These are phyloP conservation scores for Termitomyces sp. DNA, from an alignment of 768 basidiomycete species.

Conservation along the genomic window DNA sequence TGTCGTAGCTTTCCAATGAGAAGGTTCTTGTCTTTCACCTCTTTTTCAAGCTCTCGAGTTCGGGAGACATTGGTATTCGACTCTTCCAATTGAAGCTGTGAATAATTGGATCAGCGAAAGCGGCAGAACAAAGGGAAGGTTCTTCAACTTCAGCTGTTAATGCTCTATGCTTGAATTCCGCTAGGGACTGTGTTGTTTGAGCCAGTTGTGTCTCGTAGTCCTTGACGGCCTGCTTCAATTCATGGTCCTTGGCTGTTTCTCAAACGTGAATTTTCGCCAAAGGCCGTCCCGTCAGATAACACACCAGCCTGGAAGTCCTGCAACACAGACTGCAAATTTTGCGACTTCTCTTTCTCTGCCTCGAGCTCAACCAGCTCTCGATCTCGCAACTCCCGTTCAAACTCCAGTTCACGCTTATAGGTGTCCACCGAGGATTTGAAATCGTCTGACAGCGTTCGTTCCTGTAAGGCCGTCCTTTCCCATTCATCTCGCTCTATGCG, in stretches of 20 bases:
- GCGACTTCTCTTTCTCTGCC: conserved; percentile 65
- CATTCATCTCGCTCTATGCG: conserved; percentile 71
- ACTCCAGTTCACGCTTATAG: conserved; percentile 60
- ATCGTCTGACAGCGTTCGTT: conserved; percentile 70
- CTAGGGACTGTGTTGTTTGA: conserved; percentile 67
- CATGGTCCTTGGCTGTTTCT: conserved; percentile 77
- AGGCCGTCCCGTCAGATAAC: conserved; percentile 20
- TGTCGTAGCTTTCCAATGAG: conserved; percentile 93
- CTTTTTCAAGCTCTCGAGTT: conserved; percentile 75
- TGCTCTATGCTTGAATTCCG: conserved; percentile 89
- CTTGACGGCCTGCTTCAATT: conserved; percentile 78
- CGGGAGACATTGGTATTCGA: conserved; percentile 58
- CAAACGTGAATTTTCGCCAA: conserved; percentile 4
- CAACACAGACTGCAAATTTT: conserved; percentile 87
- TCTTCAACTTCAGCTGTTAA: conserved; percentile 75
- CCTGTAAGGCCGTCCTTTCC: conserved; percentile 48
- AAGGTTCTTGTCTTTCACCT: conserved; percentile 93
- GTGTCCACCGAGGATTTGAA: conserved; percentile 50
- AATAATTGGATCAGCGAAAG: neutral
- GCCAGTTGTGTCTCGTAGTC: conserved; percentile 76
- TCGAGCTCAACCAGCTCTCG: conserved; percentile 55
- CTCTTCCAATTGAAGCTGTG: conserved; percentile 71
- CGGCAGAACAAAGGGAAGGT: neutral
- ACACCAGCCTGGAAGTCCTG: conserved; percentile 92
- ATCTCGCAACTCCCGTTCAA: conserved; percentile 56